These are phyloP conservation scores for Cucurbitaria berberidis DNA, from an alignment of 2,329 filamentous ascomycete species.

Conservation along the genomic window DNA sequence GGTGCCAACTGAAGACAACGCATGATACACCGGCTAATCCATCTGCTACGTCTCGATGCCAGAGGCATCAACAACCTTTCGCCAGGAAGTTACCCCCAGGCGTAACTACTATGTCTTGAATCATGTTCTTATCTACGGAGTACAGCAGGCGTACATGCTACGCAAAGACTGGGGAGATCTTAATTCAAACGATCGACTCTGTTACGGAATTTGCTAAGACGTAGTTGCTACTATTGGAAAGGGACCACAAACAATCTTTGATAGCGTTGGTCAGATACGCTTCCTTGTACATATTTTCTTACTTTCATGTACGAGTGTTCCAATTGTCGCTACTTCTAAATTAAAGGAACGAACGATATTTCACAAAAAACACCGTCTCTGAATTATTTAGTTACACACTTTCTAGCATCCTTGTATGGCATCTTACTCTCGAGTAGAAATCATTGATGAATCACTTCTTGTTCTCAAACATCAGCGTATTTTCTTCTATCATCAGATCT, in stretches of 20 bases:
- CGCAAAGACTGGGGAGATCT: neutral
- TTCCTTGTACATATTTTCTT: neutral
- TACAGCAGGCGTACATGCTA: neutral
- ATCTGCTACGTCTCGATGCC: neutral
- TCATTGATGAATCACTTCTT: too few relatives aligned
- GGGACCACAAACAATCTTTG: neutral
- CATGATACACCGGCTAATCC: neutral
- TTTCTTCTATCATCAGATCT: too few relatives aligned
- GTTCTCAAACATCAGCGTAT: too few relatives aligned
- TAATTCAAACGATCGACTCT: neutral
- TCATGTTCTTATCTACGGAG: neutral
- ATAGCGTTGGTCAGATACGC: neutral
- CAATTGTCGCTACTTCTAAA: too few relatives aligned
- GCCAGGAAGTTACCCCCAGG: too few relatives aligned
- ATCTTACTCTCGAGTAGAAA: too few relatives aligned
- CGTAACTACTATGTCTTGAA: neutral
- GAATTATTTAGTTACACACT: too few relatives aligned
- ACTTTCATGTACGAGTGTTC: too few relatives aligned
- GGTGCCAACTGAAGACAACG: neutral
- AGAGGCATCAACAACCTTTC: too few relatives aligned
- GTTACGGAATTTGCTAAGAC: neutral
- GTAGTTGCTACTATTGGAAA: neutral
- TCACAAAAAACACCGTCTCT: too few relatives aligned
- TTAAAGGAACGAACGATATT: too few relatives aligned
- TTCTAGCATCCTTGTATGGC: too few relatives aligned